Base-by-base conservation (phyloP, 1,284 basidiomycete species). In the Xanthoconium separans region DNA sequence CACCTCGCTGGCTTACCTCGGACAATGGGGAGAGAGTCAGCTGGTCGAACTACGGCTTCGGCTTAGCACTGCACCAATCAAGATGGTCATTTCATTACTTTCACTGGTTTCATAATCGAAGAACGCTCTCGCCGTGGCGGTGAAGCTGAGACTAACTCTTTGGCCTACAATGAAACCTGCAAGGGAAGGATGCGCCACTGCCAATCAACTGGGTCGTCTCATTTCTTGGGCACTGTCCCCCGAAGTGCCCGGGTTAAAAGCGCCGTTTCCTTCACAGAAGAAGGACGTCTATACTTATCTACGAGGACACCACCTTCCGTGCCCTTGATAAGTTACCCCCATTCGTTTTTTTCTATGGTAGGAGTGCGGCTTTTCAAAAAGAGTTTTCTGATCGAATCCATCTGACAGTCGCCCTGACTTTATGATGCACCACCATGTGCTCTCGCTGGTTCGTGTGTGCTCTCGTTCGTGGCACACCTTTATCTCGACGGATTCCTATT, bases 331-430 rank as follows among this genome's bases (percentile, higher is more conserved):
- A 42, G 36, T 41, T 50, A 50, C 50, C 46, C 22, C 57, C 57
- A 60, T 62, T 33, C 29, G 57, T 51, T 42, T 40, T 42, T 37
- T 20, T 30, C 49, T 45, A 46, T 39, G 55, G 43, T 34, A 13
- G 18, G 41, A 50, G 27, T 39, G 48, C 57, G 29, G 20, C 31
- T 42, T 41, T 43, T 13, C 34, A 39, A 40, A 47, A 16, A 43
- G n/a, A 36, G 11, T 18, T 15, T 50, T 45, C 41, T 47, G 47
- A 46, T 42, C 27, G 33, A 40, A 36, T 44, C 16, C 36, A 33
- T 44, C 22, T 55, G 56, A 49, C 45, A 53, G 49, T 43, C 31
- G 30, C 15, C 15, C 37, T 37, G 36, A 8, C 33, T 20, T 44
- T 41, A n/a, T 30, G 45, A 52, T 49, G 4, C 24, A 36, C n/a